Evolutionary conservation across 208 protist species (phyloP).

Genomic region (Acanthamoeba triangularis): DNA sequence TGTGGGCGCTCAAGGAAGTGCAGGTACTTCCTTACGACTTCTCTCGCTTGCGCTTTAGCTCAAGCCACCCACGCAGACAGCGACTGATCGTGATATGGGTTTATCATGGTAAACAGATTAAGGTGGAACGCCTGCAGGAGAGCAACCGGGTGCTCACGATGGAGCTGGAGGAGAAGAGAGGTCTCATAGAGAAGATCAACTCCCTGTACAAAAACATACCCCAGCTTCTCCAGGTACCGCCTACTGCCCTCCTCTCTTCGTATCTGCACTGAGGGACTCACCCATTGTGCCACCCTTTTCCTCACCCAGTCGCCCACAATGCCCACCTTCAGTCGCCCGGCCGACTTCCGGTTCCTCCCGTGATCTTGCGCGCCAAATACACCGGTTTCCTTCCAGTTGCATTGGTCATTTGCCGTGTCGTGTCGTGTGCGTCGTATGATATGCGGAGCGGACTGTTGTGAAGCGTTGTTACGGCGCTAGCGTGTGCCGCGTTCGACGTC

Average conservation of each 20-base stretch:
- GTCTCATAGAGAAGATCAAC: slow-evolving; percentile 68
- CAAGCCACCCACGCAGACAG: too few relatives aligned
- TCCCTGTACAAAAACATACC: slow-evolving; percentile 65
- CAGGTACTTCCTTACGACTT: background rate
- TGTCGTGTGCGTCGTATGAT: too few relatives aligned
- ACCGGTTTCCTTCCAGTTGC: too few relatives aligned
- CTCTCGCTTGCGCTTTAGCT: background rate
- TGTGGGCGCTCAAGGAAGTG: slow-evolving; percentile 57
- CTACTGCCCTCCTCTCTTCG: background rate
- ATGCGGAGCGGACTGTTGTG: too few relatives aligned
- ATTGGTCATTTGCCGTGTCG: too few relatives aligned
- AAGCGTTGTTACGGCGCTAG: background rate
- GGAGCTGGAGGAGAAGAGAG: slow-evolving; percentile 57
- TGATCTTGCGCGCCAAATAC: background rate
- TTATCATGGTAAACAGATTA: too few relatives aligned
- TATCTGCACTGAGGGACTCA: background rate
- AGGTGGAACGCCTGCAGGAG: slow-evolving; percentile 48
- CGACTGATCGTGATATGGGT: background rate
- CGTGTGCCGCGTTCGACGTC: background rate
- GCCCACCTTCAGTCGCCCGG: background rate
- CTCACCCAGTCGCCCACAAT: background rate
- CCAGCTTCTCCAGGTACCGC: background rate
- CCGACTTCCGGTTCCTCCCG: background rate
- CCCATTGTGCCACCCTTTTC: background rate
- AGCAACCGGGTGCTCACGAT: slow-evolving; percentile 18